Percentiles rank a stretch among this genome's conserved stretches.
Evolutionary conservation across 179 eudicot genomes (phyloP).

Genomic region (Beta lomatogona): DNA sequence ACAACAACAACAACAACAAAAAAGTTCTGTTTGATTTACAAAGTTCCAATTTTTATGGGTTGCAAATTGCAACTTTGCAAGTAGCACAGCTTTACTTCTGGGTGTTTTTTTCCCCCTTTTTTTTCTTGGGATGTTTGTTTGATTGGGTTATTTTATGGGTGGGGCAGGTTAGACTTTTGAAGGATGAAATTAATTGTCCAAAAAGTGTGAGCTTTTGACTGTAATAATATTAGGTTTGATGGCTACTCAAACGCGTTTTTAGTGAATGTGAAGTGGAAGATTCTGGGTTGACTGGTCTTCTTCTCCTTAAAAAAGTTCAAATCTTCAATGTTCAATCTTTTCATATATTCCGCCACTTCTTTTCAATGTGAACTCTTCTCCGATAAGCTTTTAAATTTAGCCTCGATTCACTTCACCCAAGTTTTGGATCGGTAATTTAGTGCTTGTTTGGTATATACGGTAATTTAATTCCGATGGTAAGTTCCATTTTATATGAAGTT

Average conservation of each 20-base stretch:
- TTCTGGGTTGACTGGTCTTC: constrained; percentile 50
- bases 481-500: no score
- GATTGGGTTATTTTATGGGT: neutral
- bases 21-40: neutral
- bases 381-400: no score
- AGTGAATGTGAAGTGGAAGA: constrained; percentile 25
- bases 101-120: neutral
- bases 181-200: constrained; percentile 17
- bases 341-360: neutral
- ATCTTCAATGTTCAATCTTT: neutral
- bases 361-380: no score
- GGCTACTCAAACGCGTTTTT: constrained; percentile 47
- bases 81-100: neutral
- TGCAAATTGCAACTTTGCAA: neutral
- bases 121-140: neutral
- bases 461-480: no score
- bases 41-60: neutral
- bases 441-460: no score
- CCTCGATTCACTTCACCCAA: no score
- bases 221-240: constrained; percentile 22
- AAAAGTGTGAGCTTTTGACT: constrained; percentile 39
- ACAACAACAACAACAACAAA: neutral
- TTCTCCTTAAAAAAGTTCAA: constrained; percentile 6
- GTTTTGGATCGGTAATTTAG: no score
- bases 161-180: constrained; percentile 37